Evolutionary conservation across 169 alveolate species (phyloP), one percentile per base, ranked within the genome.

Genomic region (Cryptosporidium tyzzeri): DNA sequence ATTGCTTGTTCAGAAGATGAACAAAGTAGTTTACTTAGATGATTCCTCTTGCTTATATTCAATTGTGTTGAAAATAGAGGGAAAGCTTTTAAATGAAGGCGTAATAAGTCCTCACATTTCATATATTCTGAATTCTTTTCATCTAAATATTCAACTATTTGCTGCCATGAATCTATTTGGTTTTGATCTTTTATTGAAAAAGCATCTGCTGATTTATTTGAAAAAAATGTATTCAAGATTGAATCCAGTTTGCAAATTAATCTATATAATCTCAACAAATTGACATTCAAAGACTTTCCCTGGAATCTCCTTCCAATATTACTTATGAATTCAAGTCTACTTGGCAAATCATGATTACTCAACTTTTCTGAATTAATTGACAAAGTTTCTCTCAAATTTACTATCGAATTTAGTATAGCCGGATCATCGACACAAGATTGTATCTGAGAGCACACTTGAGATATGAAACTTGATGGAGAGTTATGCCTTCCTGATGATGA

Each of bases 391-490:
- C 89, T 80, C 12, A 80, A 10, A 23, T 37, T 18, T 29, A 29
- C n/a, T 33, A 80, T 51, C 1, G 89, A 58, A 50, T 80, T 65
- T 33, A 45, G n/a, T 26, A 50, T 3, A 14, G 31, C 23, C 4
- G 80, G 6, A 65, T 80, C 89, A 6, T 80, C 65, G 16, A 80
- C 26, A 80, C 89, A 80, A 18, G 26, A 18, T 23, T 51, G 80
- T 61, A 80, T 44, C 50, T 80, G 89, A 1, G 55, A 26, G 44
- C 89, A 80, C 0, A 80, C 39, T 62, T 37, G 33, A 61, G 73
- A 23, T 5, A 44, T 48, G 50, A 80, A 45, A 26, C n/a, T 61
- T 5, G 21, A 31, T 16, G 89, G 74, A 23, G 75, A 41, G 41
- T 41, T 21, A 26, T 65, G 7, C 44, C 39, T 62, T 39, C 69